phyloP scores from a whole-genome alignment of 148 eudicot species.

The Diospyros lotus region DNA sequence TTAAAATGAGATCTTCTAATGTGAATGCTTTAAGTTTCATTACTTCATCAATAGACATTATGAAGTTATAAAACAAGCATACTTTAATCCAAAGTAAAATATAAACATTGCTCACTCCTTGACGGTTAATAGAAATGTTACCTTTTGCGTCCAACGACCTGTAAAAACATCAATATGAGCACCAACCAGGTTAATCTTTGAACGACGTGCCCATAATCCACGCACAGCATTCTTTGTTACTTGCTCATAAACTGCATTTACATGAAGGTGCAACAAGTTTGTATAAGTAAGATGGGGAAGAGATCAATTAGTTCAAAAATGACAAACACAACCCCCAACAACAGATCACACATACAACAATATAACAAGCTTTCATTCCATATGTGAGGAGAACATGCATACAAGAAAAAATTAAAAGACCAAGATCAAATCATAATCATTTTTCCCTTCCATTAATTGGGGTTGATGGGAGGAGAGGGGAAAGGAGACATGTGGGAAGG shows the following conservation, averaged over 20 bases:
- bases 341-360: too few species aligned
- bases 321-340: not conserved
- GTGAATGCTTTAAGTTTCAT: not conserved
- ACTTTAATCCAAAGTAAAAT: not conserved
- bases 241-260: constrained; percentile 83
- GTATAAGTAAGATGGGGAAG: not conserved
- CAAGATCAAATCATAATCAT: not conserved
- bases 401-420: not conserved
- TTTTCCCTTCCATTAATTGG: too few species aligned
- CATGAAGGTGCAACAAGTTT: constrained; percentile 9
- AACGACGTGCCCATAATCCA: constrained; percentile 95
- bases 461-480: not conserved
- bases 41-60: not conserved
- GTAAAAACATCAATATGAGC: constrained; percentile 96
- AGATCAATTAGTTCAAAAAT: not conserved
- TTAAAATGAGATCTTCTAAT: not conserved
- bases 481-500: not conserved
- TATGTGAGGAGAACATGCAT: not conserved
- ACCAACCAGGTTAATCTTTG: constrained; percentile 81
- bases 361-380: too few species aligned
- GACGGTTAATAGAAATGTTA: constrained; percentile 17
- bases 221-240: constrained; percentile 99
- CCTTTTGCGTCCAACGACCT: constrained; percentile 99
- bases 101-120: not conserved
- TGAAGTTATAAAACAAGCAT: not conserved